These are phyloP conservation scores for Ogataea siamensis DNA, from an alignment of 805 yeast species.

Conservation along the genomic window DNA sequence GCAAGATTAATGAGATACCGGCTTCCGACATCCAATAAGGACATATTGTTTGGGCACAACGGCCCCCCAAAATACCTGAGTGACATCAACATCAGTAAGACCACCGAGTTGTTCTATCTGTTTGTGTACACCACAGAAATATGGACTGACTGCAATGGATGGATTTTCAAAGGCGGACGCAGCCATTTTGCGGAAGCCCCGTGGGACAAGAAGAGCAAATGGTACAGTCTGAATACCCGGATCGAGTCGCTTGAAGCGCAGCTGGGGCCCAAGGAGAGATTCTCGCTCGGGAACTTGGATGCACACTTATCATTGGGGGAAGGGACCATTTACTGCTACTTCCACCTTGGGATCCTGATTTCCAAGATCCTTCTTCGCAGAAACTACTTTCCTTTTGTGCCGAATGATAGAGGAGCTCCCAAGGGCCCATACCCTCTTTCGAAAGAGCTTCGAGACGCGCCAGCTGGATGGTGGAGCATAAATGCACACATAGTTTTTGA, in stretches of 20 bases:
- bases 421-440: slow-evolving; percentile 16
- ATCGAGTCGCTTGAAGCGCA: slow-evolving; percentile 11
- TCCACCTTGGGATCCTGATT: slow-evolving; percentile 11
- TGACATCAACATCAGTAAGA: slow-evolving; percentile 6
- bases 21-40: slow-evolving; percentile 16
- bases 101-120: slow-evolving; percentile 14
- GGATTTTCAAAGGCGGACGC: slow-evolving; percentile 15
- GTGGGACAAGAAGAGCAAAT: slow-evolving; percentile 16
- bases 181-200: slow-evolving; percentile 13
- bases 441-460: slow-evolving; percentile 13
- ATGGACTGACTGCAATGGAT: slow-evolving; percentile 19
- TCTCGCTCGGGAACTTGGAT: slow-evolving; percentile 10
- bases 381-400: slow-evolving; percentile 20
- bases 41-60: slow-evolving; percentile 14
- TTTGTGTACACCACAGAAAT: slow-evolving; percentile 16
- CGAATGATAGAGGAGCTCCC: slow-evolving; percentile 16
- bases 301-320: slow-evolving; percentile 17
- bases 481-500: slow-evolving; percentile 15
- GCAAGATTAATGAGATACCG: slow-evolving; percentile 9
- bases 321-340: slow-evolving; percentile 15
- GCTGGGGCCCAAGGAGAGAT: slow-evolving; percentile 16
- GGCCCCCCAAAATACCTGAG: slow-evolving; percentile 4
- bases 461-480: slow-evolving; percentile 18
- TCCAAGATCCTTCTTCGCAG: slow-evolving; percentile 14
- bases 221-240: slow-evolving; percentile 11